Percentiles rank a stretch among this genome's conserved stretches.
phyloP scores from a whole-genome alignment of 202 grass and related monocot genomes.

The Zoysia matrella region DNA sequence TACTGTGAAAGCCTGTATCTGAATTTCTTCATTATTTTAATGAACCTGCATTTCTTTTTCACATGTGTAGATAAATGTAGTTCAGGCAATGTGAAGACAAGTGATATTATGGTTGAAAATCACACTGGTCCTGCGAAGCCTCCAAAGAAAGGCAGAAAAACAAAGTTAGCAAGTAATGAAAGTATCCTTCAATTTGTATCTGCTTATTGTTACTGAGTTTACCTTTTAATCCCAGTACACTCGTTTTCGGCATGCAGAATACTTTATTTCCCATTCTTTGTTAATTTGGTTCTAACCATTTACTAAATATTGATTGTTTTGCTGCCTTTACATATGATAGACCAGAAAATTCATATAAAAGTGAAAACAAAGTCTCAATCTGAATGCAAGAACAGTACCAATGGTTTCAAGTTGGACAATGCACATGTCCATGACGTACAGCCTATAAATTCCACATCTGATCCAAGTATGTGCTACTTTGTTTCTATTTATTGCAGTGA shows the following conservation, averaged over 20 bases:
- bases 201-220: background rate
- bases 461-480: conserved; percentile 60
- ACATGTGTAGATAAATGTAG: conserved; percentile 58
- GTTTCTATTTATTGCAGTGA: conserved; percentile 20
- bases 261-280: background rate
- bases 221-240: conserved; percentile 11
- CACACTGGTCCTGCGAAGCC: conserved; percentile 53
- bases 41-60: background rate
- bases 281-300: conserved; percentile 14
- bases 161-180: conserved; percentile 58
- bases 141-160: conserved; percentile 78
- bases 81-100: conserved; percentile 46
- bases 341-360: conserved; percentile 59
- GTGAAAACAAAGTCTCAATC: conserved; percentile 46
- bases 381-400: conserved; percentile 41
- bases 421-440: conserved; percentile 31
- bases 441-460: conserved; percentile 36
- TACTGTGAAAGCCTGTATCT: background rate
- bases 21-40: background rate
- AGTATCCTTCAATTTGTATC: conserved; percentile 59
- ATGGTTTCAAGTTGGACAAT: conserved; percentile 43
- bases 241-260: conserved; percentile 5
- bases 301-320: conserved; percentile 17
- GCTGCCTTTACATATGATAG: conserved; percentile 47
- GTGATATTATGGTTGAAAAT: conserved; percentile 48